Percentiles rank a stretch among this genome's conserved stretches.
phyloP scores from a whole-genome alignment of 192 early-diverging fungal genomes.

The Rhizophagus clarus region DNA sequence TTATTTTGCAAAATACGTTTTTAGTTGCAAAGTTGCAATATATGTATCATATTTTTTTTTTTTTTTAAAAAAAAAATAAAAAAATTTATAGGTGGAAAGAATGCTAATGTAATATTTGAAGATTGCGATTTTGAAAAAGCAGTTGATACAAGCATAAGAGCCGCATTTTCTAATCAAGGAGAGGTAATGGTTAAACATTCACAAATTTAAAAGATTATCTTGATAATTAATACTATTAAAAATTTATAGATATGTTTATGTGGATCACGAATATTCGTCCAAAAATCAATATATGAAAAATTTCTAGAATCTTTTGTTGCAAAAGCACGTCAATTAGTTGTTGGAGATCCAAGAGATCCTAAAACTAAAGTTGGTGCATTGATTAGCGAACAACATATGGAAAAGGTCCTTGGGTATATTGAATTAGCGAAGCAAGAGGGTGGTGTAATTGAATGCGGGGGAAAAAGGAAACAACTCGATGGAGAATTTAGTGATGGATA shows the following conservation, averaged over 20 bases:
- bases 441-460: constrained; percentile 61
- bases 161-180: constrained; percentile 74
- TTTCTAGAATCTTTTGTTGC: constrained; percentile 58
- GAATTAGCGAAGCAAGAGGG: constrained; percentile 60
- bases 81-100: constrained; percentile 62
- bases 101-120: constrained; percentile 70
- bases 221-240: neutral
- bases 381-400: constrained; percentile 64
- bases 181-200: constrained; percentile 40
- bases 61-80: too few species aligned
- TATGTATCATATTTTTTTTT: too few species aligned
- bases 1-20: neutral
- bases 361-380: constrained; percentile 65
- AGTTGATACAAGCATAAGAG: constrained; percentile 54
- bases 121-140: constrained; percentile 68
- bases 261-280: constrained; percentile 70
- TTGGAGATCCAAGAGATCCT: constrained; percentile 63
- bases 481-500: constrained; percentile 61
- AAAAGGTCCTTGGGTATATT: constrained; percentile 73
- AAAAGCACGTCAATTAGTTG: constrained; percentile 47
- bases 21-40: too few species aligned
- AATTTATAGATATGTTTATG: constrained; percentile 62
- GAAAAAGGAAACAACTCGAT: constrained; percentile 41
- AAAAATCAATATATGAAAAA: constrained; percentile 58
- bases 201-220: neutral